A percentile compares a stretch with the other conserved stretches of the same genome.
Evolutionary conservation across 768 basidiomycete genomes (phyloP).

Genomic region (Neoboletus magnificus): DNA sequence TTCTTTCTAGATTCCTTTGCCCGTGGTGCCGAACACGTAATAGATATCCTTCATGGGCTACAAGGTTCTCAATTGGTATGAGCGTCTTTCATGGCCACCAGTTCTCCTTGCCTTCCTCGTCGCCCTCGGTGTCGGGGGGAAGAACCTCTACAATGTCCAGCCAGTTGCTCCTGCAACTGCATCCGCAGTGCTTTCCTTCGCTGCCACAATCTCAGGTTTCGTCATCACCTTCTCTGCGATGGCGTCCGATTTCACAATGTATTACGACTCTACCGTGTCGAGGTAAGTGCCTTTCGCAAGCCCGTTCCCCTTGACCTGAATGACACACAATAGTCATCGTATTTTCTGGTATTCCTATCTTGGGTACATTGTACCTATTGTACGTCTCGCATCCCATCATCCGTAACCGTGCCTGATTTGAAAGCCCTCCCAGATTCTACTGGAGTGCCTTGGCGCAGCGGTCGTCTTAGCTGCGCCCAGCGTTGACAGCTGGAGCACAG

Average conservation of each 20-base stretch:
- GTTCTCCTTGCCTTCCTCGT: conserved; percentile 71
- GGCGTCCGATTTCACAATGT: conserved; percentile 73
- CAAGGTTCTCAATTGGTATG: conserved; percentile 67
- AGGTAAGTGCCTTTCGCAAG: conserved; percentile 39
- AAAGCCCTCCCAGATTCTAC: conserved; percentile 27
- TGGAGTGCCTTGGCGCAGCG: conserved; percentile 64
- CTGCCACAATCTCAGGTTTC: conserved; percentile 69
- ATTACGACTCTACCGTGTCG: conserved; percentile 56
- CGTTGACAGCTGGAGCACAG: conserved; percentile 54
- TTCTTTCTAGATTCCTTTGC: not conserved
- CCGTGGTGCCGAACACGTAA: not conserved
- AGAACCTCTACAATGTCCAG: conserved; percentile 52
- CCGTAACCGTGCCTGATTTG: not conserved
- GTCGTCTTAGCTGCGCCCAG: conserved; percentile 54
- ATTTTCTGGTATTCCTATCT: conserved; percentile 65
- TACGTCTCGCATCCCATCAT: conserved; percentile 34
- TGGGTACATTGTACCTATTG: conserved; percentile 60
- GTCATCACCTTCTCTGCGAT: conserved; percentile 59
- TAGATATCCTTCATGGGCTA: conserved; percentile 67
- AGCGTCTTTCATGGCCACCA: conserved; percentile 74
- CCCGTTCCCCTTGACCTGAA: conserved; percentile 7
- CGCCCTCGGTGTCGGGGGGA: conserved; percentile 69
- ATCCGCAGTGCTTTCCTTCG: conserved; percentile 56
- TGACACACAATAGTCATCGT: conserved; percentile 39
- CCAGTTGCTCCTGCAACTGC: conserved; percentile 54